Conservation (phyloP, 192 early-diverging fungal species). For the Podila epicladia region DNA sequence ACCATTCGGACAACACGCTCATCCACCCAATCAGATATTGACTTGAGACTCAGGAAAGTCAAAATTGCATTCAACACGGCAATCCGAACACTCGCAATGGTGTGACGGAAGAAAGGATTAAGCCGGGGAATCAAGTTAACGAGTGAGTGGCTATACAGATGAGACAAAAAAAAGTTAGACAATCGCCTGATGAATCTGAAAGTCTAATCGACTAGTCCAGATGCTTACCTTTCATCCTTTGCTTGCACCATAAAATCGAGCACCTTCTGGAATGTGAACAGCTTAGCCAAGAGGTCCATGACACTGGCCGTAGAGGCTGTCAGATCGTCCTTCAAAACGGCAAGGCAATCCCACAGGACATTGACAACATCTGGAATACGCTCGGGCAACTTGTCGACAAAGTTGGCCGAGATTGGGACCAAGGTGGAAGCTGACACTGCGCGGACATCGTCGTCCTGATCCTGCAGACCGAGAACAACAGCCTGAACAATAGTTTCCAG, state of each 20-base stretch:
- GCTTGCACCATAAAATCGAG: slow-evolving; percentile 61
- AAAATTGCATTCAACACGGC: slow-evolving; percentile 84
- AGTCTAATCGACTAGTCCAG: neutral
- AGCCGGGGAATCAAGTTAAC: slow-evolving; percentile 83
- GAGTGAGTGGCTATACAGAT: slow-evolving; percentile 57
- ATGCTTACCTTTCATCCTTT: slow-evolving; percentile 42
- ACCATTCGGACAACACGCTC: slow-evolving; percentile 77
- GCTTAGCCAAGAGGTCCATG: slow-evolving; percentile 90
- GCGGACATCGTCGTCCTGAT: slow-evolving; percentile 94
- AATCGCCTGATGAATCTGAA: neutral
- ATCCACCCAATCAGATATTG: slow-evolving; percentile 71
- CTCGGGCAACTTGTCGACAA: slow-evolving; percentile 73
- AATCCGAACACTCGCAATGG: slow-evolving; percentile 82
- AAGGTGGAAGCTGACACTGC: slow-evolving; percentile 91
- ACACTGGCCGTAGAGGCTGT: slow-evolving; percentile 91
- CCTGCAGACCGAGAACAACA: slow-evolving; percentile 85
- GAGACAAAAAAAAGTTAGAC: neutral
- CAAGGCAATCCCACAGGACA: slow-evolving; percentile 90
- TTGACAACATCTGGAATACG: slow-evolving; percentile 79
- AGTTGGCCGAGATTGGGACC: slow-evolving; percentile 83
- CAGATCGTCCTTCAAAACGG: slow-evolving; percentile 90
- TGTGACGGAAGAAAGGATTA: slow-evolving; percentile 96
- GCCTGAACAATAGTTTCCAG: slow-evolving; percentile 80
- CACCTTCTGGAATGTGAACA: slow-evolving; percentile 71
- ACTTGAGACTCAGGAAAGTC: slow-evolving; percentile 72